phyloP scores from a whole-genome alignment of 306 rosid genomes.

The Alnus rubra region DNA sequence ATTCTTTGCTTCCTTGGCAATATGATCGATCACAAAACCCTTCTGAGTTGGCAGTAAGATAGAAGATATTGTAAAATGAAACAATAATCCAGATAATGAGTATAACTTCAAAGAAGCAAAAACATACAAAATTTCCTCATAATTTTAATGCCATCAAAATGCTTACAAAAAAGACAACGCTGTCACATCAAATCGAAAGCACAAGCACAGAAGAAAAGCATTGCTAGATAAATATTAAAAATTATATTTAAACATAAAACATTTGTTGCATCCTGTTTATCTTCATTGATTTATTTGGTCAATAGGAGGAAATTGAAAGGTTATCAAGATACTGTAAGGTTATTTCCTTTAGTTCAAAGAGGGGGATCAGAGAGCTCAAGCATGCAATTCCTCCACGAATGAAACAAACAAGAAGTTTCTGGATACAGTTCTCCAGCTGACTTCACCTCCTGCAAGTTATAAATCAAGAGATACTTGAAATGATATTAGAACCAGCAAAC shows the following conservation, averaged over 20 bases:
- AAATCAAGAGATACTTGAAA: not conserved
- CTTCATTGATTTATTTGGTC: not conserved
- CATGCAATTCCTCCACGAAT: not conserved
- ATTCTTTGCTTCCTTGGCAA: not conserved
- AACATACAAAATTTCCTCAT: not conserved
- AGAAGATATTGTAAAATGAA: not conserved
- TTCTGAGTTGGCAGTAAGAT: not conserved
- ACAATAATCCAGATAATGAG: not conserved
- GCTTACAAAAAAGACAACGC: not conserved
- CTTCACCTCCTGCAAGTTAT: not conserved
- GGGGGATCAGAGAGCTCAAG: not conserved
- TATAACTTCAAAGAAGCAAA: not conserved
- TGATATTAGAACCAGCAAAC: not conserved
- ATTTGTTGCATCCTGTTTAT: not conserved
- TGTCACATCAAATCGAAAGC: not conserved
- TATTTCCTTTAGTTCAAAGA: not conserved
- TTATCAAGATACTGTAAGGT: not conserved
- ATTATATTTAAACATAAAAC: not conserved
- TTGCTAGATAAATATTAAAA: not conserved
- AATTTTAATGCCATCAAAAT: not conserved
- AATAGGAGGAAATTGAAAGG: not conserved
- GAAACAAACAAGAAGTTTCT: not conserved
- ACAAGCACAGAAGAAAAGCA: not conserved
- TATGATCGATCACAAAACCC: constrained; percentile 1
- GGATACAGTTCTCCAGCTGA: not conserved